Base-by-base conservation (phyloP, 2,329 filamentous ascomycete species). In the Scytalidium lignicola region DNA sequence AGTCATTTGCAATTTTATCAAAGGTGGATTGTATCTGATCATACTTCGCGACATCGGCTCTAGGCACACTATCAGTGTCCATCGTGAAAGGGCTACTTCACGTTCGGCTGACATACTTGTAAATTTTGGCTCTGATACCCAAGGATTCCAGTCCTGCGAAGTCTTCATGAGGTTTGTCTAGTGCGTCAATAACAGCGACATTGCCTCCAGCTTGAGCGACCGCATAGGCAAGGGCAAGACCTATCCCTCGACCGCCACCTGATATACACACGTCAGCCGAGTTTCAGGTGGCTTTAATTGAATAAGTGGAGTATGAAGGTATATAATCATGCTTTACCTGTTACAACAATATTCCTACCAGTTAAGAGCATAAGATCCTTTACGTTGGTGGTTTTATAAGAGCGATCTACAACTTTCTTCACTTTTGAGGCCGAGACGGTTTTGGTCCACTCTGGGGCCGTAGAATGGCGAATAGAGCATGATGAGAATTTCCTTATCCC, bases 141-240 rank as follows among this genome's bases (percentile, higher is more conserved):
- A 37, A 37, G 26, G 19, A 43, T 37, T 47, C 20, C 18, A 54
- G 41, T 43, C 37, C 43, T 12, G 46, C 23, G 43, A 49, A 54
- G 40, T 54, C 41, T 17, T 51, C 37, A 29, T 51, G 43, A 28
- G 51, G 51, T 43, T 49, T 10, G 46, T 49, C 51, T 15, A 41
- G 26, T n/a, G 28, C 19, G 44, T 68, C 69, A 45, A 67, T 47
- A 4, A 70, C 62, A 1, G 66, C 66, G 6, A 71, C 66, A 41
- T 70, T 69, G 6, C 69, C 70, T 17, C 67, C 69, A 60, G 70
- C 66, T 22, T 72, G 67, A 37, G 62, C 65, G 13, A 71, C 69
- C 3, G 68, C 69, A 9, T 63, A 61, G 0, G 63, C 63, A 6
- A 62, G 57, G 10, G 69, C 67, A 28, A 67, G 69, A 1, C 70